Base-by-base conservation (phyloP, 1,284 basidiomycete genomes). In the Albatrellus sp. region DNA sequence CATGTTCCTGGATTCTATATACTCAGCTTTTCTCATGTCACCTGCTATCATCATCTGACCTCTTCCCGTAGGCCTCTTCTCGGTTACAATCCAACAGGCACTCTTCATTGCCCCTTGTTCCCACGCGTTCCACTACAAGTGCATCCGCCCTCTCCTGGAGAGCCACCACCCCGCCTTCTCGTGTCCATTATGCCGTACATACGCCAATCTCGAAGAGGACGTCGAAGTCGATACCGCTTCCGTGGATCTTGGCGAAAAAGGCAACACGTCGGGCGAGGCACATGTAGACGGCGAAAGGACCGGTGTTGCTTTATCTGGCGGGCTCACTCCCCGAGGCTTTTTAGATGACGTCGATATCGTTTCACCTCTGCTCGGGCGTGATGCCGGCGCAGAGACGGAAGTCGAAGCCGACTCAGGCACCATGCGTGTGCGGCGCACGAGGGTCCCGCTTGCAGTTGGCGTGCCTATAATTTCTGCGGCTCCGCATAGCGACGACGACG, bases 91-190 rank as follows among this genome's bases (percentile, higher is more conserved):
- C 54, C 90, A 86, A 51, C 94, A 98, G 64, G 88, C 92, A 0
- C 75, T 98, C 20, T 98, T 98, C 68, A 94, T 98, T 58, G 92
- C 93, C 29, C 90, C 90, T 0, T 93, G 90, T 62, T 94, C 90
- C 5, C 94, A 98, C 64, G 84, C 93, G 0, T 97, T 96, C 70
- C 94, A 97, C 65, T 98, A 89, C 77, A 98, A 98, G 64, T 98
- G 96, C 63, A 94, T 98, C 52, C 79, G 91, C 0, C 93, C 92
- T 0, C 70, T 98, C 13, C 73, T 98, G 37, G 75, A 86, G 54
- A 63, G 75, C 32, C 92, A 98, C 62, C 80, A 94, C 55, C 90
- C 94, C 0, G 88, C 90, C 2, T 98, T 98, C 65, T 89, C 82
- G 6, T 98, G 94, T 56, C 96, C 94, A 0, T 76, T 98, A 7